A percentile compares a stretch with the other conserved stretches of the same genome.
Evolutionary conservation across 1,284 basidiomycete species (phyloP).

Genomic region (Apiotrichum porosum): DNA sequence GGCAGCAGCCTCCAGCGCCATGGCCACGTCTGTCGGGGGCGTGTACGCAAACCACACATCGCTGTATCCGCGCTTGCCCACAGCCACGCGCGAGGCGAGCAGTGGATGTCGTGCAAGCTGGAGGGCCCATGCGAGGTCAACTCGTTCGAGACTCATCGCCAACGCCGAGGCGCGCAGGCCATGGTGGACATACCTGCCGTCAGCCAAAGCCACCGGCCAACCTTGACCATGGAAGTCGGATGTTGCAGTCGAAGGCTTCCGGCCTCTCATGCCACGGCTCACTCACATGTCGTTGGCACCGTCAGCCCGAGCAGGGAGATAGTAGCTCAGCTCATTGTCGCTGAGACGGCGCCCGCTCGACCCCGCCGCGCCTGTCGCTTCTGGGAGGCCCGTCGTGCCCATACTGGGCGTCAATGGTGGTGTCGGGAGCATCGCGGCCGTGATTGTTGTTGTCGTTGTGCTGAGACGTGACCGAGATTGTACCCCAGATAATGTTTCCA

Average conservation of each 20-base stretch:
- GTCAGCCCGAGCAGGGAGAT: conserved; percentile 62
- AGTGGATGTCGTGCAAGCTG: conserved; percentile 60
- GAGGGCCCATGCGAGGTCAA: conserved; percentile 64
- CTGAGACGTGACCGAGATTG: too few species aligned
- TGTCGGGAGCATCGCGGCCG: too few species aligned
- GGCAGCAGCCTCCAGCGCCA: conserved; percentile 13
- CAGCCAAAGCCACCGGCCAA: not conserved
- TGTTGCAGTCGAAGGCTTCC: not conserved
- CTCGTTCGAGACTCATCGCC: conserved; percentile 52
- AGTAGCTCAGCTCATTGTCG: conserved; percentile 53
- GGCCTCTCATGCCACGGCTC: too few species aligned
- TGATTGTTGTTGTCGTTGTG: too few species aligned
- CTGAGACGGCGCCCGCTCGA: conserved; percentile 15
- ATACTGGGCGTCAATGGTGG: too few species aligned
- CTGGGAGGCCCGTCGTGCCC: too few species aligned
- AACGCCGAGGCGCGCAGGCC: conserved; percentile 55
- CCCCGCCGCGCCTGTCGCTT: not conserved
- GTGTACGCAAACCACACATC: conserved; percentile 62
- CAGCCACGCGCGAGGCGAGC: conserved; percentile 56
- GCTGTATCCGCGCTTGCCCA: conserved; percentile 49
- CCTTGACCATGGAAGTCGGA: not conserved
- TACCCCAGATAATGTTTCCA: too few species aligned
- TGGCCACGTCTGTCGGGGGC: conserved; percentile 8
- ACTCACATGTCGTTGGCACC: conserved; percentile 77
- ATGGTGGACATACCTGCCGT: conserved; percentile 54